phyloP scores from a whole-genome alignment of 257 asterid species.

The Linaria vulgaris region DNA sequence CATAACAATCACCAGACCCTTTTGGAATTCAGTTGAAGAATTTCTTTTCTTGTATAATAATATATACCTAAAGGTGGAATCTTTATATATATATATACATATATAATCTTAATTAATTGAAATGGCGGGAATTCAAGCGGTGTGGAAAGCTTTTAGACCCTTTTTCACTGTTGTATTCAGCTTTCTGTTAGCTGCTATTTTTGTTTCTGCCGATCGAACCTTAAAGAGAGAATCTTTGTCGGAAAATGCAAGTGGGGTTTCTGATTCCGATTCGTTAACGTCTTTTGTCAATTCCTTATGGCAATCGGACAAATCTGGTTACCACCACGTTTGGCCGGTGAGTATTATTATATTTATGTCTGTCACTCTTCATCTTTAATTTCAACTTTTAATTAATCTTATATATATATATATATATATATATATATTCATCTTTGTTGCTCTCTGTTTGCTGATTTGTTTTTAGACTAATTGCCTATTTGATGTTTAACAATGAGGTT shows the following conservation, averaged over 20 bases:
- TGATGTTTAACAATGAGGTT: no score
- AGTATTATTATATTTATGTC: no score
- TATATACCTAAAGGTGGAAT: conserved; percentile 15
- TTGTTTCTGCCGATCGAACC: conserved; percentile 88
- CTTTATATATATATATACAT: conserved; percentile 18
- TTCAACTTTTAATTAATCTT: no score
- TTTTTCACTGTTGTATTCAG: conserved; percentile 62
- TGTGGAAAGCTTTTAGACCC: conserved; percentile 62
- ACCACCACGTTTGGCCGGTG: conserved; percentile 97
- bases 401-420: no score
- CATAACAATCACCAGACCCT: no score
- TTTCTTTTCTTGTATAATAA: conserved; percentile 12
- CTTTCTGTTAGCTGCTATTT: conserved; percentile 68
- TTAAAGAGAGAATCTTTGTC: conserved; percentile 44
- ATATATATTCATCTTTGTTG: no score
- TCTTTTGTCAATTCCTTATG: conserved; percentile 61
- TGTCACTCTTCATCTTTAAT: no score
- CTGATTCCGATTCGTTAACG: conserved; percentile 41
- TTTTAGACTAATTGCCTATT: no score
- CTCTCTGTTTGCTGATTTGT: no score
- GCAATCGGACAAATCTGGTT: conserved; percentile 65
- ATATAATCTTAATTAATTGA: no score
- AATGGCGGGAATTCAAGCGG: conserved; percentile 60
- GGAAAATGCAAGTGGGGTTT: conserved; percentile 28
- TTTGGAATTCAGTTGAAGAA: conserved; percentile 15